Evolutionary conservation across 257 asterid genomes (phyloP), one percentile per base, ranked within the genome.

Genomic region (Mitragyna speciosa): DNA sequence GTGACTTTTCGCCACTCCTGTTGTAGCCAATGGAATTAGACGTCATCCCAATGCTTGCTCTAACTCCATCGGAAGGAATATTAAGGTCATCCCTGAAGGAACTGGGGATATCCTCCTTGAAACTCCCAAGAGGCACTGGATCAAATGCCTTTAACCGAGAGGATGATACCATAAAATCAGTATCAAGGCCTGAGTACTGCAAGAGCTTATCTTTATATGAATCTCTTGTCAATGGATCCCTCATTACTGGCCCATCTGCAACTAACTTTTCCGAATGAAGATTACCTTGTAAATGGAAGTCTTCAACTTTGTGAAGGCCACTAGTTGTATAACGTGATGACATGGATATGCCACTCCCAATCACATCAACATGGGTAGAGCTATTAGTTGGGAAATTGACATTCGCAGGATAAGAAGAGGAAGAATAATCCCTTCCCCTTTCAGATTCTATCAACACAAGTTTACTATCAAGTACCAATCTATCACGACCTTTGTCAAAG

Each of bases 81-180:
- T 76, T 83, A 76, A 47, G 72, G 65, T 72, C 85, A 82, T 78
- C 79, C 39, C 75, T 39, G 28, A 80, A 71, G 77, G 87, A 82
- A 75, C 77, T 54, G 17, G 80, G 67, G 58, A 79, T 45, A 8
- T 82, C 85, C 78, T 86, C 87, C 79, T 74, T 86, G 56, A 72
- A 75, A 59, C 59, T 73, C 56, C 81, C 76, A 48, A 58, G 74
- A 31, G 86, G 47, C 79, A 39, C 12, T 54, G 78, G 52, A 67
- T 75, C 75, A 68, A 82, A 87, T 69, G 75, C 88, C 80, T 84
- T 85, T 36, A 79, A 75, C 49, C 65, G 86, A 74, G 90, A 84
- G 54, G 91, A 78, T 17, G 91, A 52, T 17, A 39, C n/a, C 80
- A 76, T 52, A 78, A 81, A 82, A 70, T 79, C 86, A 71, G 82